Base-by-base conservation (phyloP, 345 rosid species). In the Passiflora organensis region DNA sequence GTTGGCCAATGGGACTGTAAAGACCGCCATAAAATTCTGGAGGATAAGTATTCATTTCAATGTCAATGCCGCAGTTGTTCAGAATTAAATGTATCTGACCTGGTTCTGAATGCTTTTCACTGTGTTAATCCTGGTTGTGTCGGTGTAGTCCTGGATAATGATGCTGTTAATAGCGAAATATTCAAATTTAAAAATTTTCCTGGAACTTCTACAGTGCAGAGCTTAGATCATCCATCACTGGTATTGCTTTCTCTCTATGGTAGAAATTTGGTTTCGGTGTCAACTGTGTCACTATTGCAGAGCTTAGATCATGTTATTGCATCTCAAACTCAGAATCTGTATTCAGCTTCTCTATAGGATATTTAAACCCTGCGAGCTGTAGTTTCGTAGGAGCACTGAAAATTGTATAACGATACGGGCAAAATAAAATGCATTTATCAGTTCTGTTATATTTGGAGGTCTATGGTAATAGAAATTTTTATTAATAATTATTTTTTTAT, bases 1-100 rank as follows among this genome's bases (percentile, higher is more conserved):
- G 89, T 84, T 46, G 95, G 96, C 41, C 81, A 83, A 67, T 77
- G 76, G 85, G 82, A 78, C 64, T 68, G 86, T 66, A 63, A 70
- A 69, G 83, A 81, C 63, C 91, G 97, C 58, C 68, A 72, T 51
- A 77, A 74, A 57, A 77, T 87, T 76, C 81, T 91, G 64, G 73
- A 80, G 67, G 86, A 83, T 56, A 81, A 77, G 51, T 91, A 91
- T 67, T 81, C 72, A 50, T 91, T 91, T 70, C 66, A 15, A 62
- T 91, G 96, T 55, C 76, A 17, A 22, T 90, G 97, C 65, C 61
- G 55, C 62, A 80, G 97, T 56, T 90, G 91, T 73, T 80, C 87
- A 37, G 70, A 62, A 59, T 28, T 81, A 54, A 83, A 81, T 76
- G 42, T 76, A 43, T 71, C 86, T 23, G 95, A 87, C 71, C 84